Evolutionary conservation across 257 asterid species (phyloP), one percentile per base, ranked within the genome.

Genomic region (Solanum chmielewskii): DNA sequence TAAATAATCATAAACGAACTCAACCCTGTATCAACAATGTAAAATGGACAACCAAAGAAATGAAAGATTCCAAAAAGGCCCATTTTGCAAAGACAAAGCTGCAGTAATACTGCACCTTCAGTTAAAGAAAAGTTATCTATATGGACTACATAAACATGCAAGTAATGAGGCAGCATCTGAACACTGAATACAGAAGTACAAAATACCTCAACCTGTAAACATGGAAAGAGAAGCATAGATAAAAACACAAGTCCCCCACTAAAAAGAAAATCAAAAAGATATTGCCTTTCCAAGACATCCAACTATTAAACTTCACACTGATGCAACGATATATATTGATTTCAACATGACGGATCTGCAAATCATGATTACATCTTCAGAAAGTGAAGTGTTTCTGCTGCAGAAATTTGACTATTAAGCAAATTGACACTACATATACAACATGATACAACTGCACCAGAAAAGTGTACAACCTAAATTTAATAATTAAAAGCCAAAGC

Each of bases 381-480:
- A 68, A 42, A 44, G 42, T 7, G 31, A 85, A 49, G 45, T 81
- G 68, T 31, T 81, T 49, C 62, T 25, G 87, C 80, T 66, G 87
- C 74, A 68, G 81, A 85, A 64, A 64, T 85, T 11, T 68, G 87
- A 85, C 86, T 42, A 86, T 73, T 23, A 71, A 71, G 70, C 83
- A 71, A 27, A 86, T 49, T 21, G 74, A 33, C n/a, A 73, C 75
- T 71, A 86, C 84, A 11, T 86, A 71, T 49, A 73, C 87, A 71
- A 44, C 83, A 85, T 85, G 64, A 69, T 85, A 85, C 88, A 73
- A 73, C 73, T 73, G 59, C 66, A 73, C 75, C 68, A 86, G 41
- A 49, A 52, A 70, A 86, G 73, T 13, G 74, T 86, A 71, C 70
- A 23, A 42, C 73, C 56, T 33, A 45, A 27, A 45, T 78, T 44